Base-by-base conservation (phyloP, 129 eudicot species). In the Saussurea involucrata region DNA sequence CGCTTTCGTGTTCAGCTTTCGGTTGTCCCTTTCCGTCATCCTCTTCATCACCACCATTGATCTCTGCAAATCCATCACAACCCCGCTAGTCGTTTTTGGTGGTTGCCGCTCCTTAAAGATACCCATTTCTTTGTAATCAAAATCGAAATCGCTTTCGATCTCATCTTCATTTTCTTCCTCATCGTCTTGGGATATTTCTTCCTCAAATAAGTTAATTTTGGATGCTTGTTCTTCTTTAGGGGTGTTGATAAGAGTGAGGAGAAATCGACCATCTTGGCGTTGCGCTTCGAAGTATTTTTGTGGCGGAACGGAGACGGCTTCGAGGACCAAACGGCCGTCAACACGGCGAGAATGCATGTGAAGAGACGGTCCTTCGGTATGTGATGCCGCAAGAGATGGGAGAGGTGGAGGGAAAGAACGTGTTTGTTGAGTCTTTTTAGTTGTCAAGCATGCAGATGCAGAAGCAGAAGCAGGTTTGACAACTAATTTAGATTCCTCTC, bases 391-490 rank as follows among this genome's bases (percentile, higher is more conserved):
- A 28, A 90, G 85, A 34, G 93, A 83, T 3, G 96, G 93, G 3
- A 96, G 96, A 21, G 98, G 97, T 1, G 98, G 98, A 63, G 98
- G 98, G 44, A 89, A 86, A 0, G 92, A 83, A 46, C 86, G 86
- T 37, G 55, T 63, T 4, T 71, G 83, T 27, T 76, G 68, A 20
- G 69, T 15, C 67, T 80, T 84, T 33, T 82, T 82, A 49, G 74
- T 42, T 24, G 80, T 1, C 32, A 71, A 63, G 27, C 72, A 33
- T 20, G 78, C 22, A 4, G 21, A 0, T 1, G 6, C 60, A 15
- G 60, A 22, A n/a, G 21, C 44, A 37, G 13, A 3, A 37, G 12
- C 81, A 55, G 66, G 70, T 81, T 86, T 92, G 6, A 55, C 78
- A 53, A 76, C 86, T 0, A 5, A 53, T n/a, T 57, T 68, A 11